Evolutionary conservation across 768 basidiomycete species (phyloP).

Genomic region (Lentinula aciculospora): DNA sequence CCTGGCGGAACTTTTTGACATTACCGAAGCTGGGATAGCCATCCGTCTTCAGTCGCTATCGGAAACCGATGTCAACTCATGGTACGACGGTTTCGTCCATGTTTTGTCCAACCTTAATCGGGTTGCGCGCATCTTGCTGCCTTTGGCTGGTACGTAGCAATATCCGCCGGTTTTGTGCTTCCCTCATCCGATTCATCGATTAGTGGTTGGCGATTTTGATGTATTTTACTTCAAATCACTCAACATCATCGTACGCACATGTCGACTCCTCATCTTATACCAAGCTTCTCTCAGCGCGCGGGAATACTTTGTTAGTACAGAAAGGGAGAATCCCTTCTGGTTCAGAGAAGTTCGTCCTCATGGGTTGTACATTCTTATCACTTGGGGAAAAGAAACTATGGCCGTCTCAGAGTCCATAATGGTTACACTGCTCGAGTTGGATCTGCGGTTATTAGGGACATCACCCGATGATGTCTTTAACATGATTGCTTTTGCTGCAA

Average conservation of each 20-base stretch:
- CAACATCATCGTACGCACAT: conserved; percentile 1
- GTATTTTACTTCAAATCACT: conserved; percentile 7
- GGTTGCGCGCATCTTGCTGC: conserved; percentile 8
- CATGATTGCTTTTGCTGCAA: conserved; percentile 34
- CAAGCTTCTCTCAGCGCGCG: background rate
- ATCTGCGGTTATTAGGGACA: conserved; percentile 26
- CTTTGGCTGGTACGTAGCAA: conserved; percentile 7
- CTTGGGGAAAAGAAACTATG: conserved; percentile 33
- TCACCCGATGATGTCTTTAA: conserved; percentile 32
- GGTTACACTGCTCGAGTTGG: conserved; percentile 23
- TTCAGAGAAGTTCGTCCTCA: conserved; percentile 19
- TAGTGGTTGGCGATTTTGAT: conserved; percentile 9
- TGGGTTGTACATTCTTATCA: conserved; percentile 27
- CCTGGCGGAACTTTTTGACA: conserved; percentile 22
- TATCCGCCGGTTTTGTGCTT: background rate
- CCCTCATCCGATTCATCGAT: background rate
- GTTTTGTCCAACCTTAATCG: conserved; percentile 21
- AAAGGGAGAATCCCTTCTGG: conserved; percentile 3
- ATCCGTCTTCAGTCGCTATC: conserved; percentile 20
- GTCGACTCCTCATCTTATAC: conserved; percentile 6
- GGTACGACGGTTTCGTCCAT: conserved; percentile 5
- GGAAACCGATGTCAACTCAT: conserved; percentile 17
- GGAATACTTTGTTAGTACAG: background rate
- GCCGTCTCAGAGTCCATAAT: conserved; percentile 29
- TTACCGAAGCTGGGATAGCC: conserved; percentile 19